These are phyloP conservation scores for Phyllosticta citrichinensis DNA, from an alignment of 2,329 filamentous ascomycete species.

Conservation along the genomic window DNA sequence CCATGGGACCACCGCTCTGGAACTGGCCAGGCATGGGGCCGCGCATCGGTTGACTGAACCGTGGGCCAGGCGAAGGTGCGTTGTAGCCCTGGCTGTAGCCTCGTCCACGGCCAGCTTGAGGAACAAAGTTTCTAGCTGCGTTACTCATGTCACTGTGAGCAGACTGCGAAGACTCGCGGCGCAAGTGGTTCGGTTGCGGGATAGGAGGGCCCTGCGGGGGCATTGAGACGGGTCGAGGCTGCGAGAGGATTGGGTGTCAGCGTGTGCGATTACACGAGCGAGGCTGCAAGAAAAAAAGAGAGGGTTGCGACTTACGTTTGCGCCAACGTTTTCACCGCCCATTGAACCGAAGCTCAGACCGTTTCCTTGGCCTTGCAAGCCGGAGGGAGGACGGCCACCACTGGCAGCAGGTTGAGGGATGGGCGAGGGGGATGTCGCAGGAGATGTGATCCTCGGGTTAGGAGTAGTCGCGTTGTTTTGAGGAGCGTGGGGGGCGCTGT, in stretches of 20 bases:
- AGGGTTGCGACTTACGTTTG: slow-evolving; percentile 49
- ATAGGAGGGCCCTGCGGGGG: slow-evolving; percentile 35
- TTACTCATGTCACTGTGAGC: slow-evolving; percentile 63
- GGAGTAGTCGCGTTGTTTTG: slow-evolving; percentile 45
- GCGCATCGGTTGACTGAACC: slow-evolving; percentile 42
- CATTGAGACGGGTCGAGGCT: slow-evolving; percentile 58
- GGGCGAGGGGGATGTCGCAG: slow-evolving; percentile 79
- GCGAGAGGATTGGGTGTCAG: slow-evolving; percentile 34
- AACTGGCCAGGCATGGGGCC: slow-evolving; percentile 44
- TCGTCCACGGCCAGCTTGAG: slow-evolving; percentile 41
- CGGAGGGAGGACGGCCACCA: slow-evolving; percentile 71
- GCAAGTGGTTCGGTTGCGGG: slow-evolving; percentile 65
- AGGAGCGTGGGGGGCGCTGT: slow-evolving; percentile 59
- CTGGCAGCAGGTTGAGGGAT: slow-evolving; percentile 84
- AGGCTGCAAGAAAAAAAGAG: neutral
- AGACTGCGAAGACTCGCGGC: slow-evolving; percentile 79
- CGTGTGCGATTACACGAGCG: neutral
- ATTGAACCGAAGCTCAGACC: slow-evolving; percentile 76
- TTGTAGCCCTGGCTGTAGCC: slow-evolving; percentile 38
- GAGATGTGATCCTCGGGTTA: slow-evolving; percentile 70
- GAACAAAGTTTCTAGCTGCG: slow-evolving; percentile 36
- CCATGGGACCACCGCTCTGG: slow-evolving; percentile 36
- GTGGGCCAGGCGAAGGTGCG: slow-evolving; percentile 41
- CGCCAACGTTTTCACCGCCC: slow-evolving; percentile 57
- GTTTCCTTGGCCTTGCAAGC: slow-evolving; percentile 58